Evolutionary conservation across 345 rosid species (phyloP), one percentile per base, ranked within the genome.

Genomic region (Anacardium occidentale): DNA sequence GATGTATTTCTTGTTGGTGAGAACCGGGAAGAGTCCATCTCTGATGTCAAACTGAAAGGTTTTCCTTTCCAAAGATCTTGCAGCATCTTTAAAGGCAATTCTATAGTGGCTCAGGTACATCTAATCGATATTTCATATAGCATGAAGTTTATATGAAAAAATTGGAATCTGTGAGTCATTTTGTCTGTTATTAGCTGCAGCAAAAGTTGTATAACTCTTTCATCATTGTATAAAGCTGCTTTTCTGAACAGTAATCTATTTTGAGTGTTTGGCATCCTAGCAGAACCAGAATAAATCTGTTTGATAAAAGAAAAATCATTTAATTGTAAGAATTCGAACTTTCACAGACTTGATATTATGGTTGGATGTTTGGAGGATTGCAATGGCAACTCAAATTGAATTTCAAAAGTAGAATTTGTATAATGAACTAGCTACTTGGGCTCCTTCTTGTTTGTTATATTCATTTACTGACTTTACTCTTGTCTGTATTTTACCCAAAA

Each of bases 11-110:
- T 86, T 59, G 80, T 77, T 5, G 65, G 79, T 59, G 78, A 84
- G 54, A 69, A 57, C 71, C 22, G 51, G 3, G 83, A 60, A 65
- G 88, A 78, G 14, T 67, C 77, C 11, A 26, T 75, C 9, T 68
- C 81, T 21, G 80, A 84, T 62, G 77, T 90, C 53, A 85, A 69
- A 70, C 72, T 94, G 72, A 87, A 76, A 83, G 98, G 99, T 32
- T 84, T 70, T 61, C 83, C 86, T 32, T 95, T 89, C 78, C 93
- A 84, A 82, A 87, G 84, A 84, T 90, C 99, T 0, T 95, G 91
- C 79, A 91, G 92, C 34, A 84, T 95, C 47, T 89, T 84, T 68
- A 78, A 66, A 69, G 90, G 77, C 47, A 76, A 91, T 71, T 86
- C 87, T 60, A 83, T 91, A 11, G 83, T 88, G 1, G 99, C 97